Conservation (phyloP, 2,329 filamentous ascomycete genomes). For the Cordyceps pruinosa region DNA sequence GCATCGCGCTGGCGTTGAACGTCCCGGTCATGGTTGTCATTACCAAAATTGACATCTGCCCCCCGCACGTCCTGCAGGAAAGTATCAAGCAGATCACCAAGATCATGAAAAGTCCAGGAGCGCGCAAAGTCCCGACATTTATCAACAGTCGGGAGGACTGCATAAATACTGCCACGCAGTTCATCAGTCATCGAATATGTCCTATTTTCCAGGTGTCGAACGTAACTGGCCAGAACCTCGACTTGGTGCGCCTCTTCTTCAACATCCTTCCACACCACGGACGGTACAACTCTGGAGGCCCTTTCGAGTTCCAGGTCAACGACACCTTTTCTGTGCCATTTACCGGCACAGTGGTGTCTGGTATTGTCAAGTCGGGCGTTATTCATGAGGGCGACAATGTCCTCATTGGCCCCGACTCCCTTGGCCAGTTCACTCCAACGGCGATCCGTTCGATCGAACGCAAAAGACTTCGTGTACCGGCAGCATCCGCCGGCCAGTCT, state of each 20-base stretch:
- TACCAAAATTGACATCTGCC: conserved; percentile 98
- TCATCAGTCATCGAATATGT: conserved; percentile 90
- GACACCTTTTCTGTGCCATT: conserved; percentile 98
- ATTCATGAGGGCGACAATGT: conserved; percentile 87
- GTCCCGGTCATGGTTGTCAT: conserved; percentile 97
- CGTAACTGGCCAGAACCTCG: conserved; percentile 85
- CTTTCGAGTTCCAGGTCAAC: conserved; percentile 93
- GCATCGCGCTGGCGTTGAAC: conserved; percentile 88
- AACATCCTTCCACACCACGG: conserved; percentile 94
- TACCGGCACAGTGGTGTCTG: conserved; percentile 91
- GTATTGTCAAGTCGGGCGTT: conserved; percentile 81
- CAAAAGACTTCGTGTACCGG: conserved; percentile 83
- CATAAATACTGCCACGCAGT: conserved; percentile 91
- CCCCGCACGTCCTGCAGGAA: conserved; percentile 88
- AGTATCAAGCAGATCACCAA: conserved; percentile 86
- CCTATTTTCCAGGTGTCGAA: conserved; percentile 98
- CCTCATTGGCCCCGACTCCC: conserved; percentile 79
- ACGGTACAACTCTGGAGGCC: conserved; percentile 78
- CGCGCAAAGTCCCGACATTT: conserved; percentile 91
- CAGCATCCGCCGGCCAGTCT: conserved; percentile 83
- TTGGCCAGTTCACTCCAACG: conserved; percentile 84
- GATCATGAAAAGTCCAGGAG: conserved; percentile 89
- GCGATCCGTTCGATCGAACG: conserved; percentile 88
- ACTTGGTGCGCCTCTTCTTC: conserved; percentile 84
- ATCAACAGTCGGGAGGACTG: conserved; percentile 88